phyloP scores from a whole-genome alignment of 2,329 filamentous ascomycete genomes.

The Penicillium rolfsii region DNA sequence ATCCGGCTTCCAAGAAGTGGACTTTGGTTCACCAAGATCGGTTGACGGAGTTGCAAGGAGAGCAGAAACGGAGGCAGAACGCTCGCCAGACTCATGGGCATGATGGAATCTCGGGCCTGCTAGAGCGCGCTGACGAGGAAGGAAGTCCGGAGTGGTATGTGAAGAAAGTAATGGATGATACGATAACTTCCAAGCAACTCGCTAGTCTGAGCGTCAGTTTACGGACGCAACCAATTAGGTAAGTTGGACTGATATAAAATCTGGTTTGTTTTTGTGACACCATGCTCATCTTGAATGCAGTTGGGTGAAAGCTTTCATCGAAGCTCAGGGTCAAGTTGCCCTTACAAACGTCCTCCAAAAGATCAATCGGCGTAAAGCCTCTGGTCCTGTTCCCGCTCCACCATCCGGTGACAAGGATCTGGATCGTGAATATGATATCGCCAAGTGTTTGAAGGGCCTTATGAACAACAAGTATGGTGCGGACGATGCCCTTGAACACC shows the following conservation, averaged over 20 bases:
- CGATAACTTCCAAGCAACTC: constrained; percentile 85
- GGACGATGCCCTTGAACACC: constrained; percentile 88
- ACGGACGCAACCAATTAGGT: constrained; percentile 88
- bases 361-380: constrained; percentile 83
- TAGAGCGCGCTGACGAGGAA: constrained; percentile 85
- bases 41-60: constrained; percentile 88
- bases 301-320: constrained; percentile 96
- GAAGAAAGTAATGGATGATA: constrained; percentile 93
- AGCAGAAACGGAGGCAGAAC: constrained; percentile 83
- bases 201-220: constrained; percentile 93
- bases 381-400: constrained; percentile 68
- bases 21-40: constrained; percentile 94
- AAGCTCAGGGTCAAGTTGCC: constrained; percentile 95
- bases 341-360: constrained; percentile 91
- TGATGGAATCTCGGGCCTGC: constrained; percentile 66
- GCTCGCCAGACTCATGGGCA: constrained; percentile 70
- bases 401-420: constrained; percentile 74
- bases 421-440: constrained; percentile 92
- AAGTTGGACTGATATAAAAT: constrained; percentile 17
- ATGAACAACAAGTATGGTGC: constrained; percentile 99
- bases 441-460: constrained; percentile 94
- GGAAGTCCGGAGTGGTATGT: constrained; percentile 98
- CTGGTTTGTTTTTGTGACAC: background rate
- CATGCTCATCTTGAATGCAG: constrained; percentile 40
- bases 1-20: constrained; percentile 95